phyloP scores from a whole-genome alignment of 1,284 basidiomycete species.

The Garcileccinum viscosum region DNA sequence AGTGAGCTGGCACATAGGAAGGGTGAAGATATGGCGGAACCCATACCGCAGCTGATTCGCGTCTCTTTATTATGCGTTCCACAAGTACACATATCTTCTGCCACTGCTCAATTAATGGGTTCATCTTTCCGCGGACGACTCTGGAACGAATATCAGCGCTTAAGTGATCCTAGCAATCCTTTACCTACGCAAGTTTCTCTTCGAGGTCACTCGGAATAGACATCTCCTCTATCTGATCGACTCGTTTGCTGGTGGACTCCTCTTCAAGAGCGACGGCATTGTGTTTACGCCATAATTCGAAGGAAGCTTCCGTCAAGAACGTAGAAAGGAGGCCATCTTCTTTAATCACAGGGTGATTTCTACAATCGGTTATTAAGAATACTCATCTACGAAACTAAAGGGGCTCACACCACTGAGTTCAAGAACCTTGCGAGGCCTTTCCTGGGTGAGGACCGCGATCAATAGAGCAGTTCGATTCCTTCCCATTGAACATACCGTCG shows the following conservation, averaged over 20 bases:
- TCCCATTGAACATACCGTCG: constrained; percentile 58
- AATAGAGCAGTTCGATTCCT: not conserved
- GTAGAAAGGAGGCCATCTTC: constrained; percentile 83
- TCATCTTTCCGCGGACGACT: constrained; percentile 73
- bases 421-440: constrained; percentile 85
- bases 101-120: constrained; percentile 85
- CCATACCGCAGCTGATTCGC: constrained; percentile 88
- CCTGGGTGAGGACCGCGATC: constrained; percentile 43
- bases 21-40: constrained; percentile 66
- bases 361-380: constrained; percentile 35
- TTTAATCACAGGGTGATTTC: constrained; percentile 89
- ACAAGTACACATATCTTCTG: constrained; percentile 85
- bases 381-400: not conserved
- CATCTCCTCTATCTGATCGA: constrained; percentile 89
- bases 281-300: constrained; percentile 87
- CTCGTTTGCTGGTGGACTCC: constrained; percentile 81
- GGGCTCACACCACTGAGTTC: constrained; percentile 73
- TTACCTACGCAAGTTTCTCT: constrained; percentile 78
- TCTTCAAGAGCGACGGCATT: constrained; percentile 79
- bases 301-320: constrained; percentile 82
- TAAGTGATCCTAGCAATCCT: constrained; percentile 1
- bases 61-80: constrained; percentile 85
- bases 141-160: constrained; percentile 45
- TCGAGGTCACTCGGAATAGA: constrained; percentile 90
- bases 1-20: constrained; percentile 70